A percentile compares a stretch with the other conserved stretches of the same genome.
These are phyloP conservation scores for Glebionis coronaria DNA, from an alignment of 129 eudicot species.

Conservation along the genomic window DNA sequence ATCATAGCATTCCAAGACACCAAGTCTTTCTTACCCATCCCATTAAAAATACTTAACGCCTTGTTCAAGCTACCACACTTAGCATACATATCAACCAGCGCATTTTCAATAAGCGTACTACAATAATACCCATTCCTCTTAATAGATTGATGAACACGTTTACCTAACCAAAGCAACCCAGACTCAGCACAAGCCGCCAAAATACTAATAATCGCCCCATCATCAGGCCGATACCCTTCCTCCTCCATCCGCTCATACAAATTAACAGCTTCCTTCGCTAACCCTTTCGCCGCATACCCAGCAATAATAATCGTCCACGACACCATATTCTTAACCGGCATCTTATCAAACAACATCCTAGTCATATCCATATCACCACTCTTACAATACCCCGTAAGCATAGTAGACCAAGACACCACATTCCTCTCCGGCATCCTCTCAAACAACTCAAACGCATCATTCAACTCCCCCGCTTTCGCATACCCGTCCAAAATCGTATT, in stretches of 20 bases:
- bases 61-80: constrained; percentile 77
- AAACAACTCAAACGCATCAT: constrained; percentile 66
- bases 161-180: constrained; percentile 72
- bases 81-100: constrained; percentile 81
- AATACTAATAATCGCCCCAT: constrained; percentile 65
- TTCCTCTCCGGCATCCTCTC: constrained; percentile 66
- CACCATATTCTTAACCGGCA: constrained; percentile 87
- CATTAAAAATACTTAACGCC: constrained; percentile 50
- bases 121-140: constrained; percentile 35
- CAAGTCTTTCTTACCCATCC: constrained; percentile 57
- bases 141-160: constrained; percentile 62
- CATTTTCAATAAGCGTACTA: constrained; percentile 44
- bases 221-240: constrained; percentile 53
- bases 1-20: constrained; percentile 91
- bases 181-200: constrained; percentile 80
- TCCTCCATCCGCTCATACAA: constrained; percentile 61
- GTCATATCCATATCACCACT: constrained; percentile 83
- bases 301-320: constrained; percentile 78
- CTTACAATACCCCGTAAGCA: constrained; percentile 66
- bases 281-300: constrained; percentile 75
- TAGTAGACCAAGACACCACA: constrained; percentile 90
- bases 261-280: constrained; percentile 57
- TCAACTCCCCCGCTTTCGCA: constrained; percentile 58
- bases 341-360: constrained; percentile 65
- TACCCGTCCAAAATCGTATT: constrained; percentile 82